A percentile compares a stretch with the other conserved stretches of the same genome.
These are phyloP conservation scores for Decorospora gaudefroyi DNA, from an alignment of 2,329 filamentous ascomycete genomes.

Conservation along the genomic window DNA sequence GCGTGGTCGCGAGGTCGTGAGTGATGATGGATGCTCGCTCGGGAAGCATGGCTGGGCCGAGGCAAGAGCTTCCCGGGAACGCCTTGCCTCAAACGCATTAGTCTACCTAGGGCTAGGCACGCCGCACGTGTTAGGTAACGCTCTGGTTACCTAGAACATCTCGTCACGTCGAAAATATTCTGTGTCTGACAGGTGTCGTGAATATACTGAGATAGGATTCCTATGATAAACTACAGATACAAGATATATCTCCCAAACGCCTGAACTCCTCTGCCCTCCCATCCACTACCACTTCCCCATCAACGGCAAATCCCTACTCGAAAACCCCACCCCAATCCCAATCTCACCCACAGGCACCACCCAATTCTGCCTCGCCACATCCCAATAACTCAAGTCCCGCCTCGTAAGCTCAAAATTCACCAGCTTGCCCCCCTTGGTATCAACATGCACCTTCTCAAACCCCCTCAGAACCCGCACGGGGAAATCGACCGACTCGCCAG, in stretches of 20 bases:
- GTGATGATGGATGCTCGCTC: slow-evolving; percentile 15
- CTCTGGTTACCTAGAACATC: too few relatives aligned
- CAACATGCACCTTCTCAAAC: slow-evolving; percentile 51
- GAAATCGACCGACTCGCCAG: slow-evolving; percentile 62
- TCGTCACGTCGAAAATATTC: too few relatives aligned
- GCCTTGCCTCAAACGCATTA: slow-evolving; percentile 10
- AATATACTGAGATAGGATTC: too few relatives aligned
- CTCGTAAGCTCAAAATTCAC: slow-evolving; percentile 49
- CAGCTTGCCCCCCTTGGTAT: slow-evolving; percentile 23
- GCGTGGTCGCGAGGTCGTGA: slow-evolving; percentile 8
- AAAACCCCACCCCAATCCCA: slow-evolving; percentile 41
- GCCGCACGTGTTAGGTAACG: too few relatives aligned
- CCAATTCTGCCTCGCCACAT: slow-evolving; percentile 50
- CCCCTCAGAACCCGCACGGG: slow-evolving; percentile 48
- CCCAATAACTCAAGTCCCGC: slow-evolving; percentile 51
- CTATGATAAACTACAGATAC: too few relatives aligned
- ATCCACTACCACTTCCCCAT: slow-evolving; percentile 43
- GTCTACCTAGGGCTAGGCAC: background rate
- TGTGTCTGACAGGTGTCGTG: too few relatives aligned
- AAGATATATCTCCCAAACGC: too few relatives aligned
- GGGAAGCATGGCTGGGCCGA: slow-evolving; percentile 29
- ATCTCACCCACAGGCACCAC: slow-evolving; percentile 44
- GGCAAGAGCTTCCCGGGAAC: too few relatives aligned
- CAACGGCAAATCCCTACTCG: slow-evolving; percentile 41
- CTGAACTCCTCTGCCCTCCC: too few relatives aligned